Conservation (phyloP, 768 basidiomycete genomes). For the Termitomyces sp. region DNA sequence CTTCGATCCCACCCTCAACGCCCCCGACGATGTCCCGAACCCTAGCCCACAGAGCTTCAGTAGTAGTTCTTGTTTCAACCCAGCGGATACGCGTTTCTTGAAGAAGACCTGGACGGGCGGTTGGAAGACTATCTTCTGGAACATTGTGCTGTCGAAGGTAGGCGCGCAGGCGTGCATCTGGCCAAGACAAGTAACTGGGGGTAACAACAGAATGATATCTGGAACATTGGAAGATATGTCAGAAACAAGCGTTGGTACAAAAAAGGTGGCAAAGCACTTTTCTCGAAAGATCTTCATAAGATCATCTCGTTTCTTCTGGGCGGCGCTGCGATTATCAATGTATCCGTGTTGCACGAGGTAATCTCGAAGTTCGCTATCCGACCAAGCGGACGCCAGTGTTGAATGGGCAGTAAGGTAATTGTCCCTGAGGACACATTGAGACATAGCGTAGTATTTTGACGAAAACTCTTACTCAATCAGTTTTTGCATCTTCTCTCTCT, state of each 20-base stretch:
- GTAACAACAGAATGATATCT: conserved; percentile 36
- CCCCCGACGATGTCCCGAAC: conserved; percentile 63
- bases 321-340: conserved; percentile 40
- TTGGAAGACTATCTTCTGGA: conserved; percentile 61
- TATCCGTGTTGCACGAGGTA: conserved; percentile 78
- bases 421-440: conserved; percentile 35
- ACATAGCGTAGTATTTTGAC: not conserved
- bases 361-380: conserved; percentile 59
- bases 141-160: conserved; percentile 78
- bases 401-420: conserved; percentile 61
- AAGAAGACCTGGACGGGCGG: conserved; percentile 67
- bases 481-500: conserved; percentile 73
- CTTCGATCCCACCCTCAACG: conserved; percentile 71
- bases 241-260: not conserved
- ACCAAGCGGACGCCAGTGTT: conserved; percentile 65
- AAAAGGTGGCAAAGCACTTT: conserved; percentile 42
- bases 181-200: conserved; percentile 80
- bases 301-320: conserved; percentile 67
- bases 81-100: conserved; percentile 76
- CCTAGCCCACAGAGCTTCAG: conserved; percentile 50
- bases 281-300: conserved; percentile 65
- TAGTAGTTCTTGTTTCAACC: conserved; percentile 55
- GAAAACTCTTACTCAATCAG: conserved; percentile 49
- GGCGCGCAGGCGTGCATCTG: conserved; percentile 86
- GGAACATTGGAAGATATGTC: conserved; percentile 42